A percentile compares a stretch with the other conserved stretches of the same genome.
phyloP scores from a whole-genome alignment of 768 basidiomycete genomes.

The Cystobasidium ongulense region DNA sequence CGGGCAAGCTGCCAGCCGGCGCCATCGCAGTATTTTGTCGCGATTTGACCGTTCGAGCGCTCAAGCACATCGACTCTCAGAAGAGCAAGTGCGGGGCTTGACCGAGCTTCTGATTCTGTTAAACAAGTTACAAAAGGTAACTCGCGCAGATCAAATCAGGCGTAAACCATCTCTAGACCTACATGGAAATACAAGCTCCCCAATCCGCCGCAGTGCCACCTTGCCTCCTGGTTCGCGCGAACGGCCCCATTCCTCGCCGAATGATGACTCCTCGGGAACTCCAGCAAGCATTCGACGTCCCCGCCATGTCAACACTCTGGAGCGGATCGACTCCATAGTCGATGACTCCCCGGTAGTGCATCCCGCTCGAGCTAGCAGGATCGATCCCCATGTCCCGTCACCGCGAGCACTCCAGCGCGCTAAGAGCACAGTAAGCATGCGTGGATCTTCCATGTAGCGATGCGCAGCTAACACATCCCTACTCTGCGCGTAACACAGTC shows the following conservation, averaged over 20 bases:
- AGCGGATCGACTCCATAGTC: neutral
- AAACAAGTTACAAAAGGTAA: neutral
- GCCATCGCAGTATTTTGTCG: neutral
- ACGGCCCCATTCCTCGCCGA: neutral
- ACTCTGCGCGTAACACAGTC: too few relatives aligned
- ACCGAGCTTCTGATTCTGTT: constrained; percentile 10
- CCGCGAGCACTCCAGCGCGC: constrained; percentile 6
- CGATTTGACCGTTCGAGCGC: neutral
- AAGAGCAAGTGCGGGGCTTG: constrained; percentile 12
- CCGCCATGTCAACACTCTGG: neutral
- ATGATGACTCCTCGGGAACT: neutral
- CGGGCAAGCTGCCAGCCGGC: neutral
- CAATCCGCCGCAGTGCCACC: neutral
- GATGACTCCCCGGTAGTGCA: neutral
- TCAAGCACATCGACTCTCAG: neutral
- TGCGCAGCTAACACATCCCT: too few relatives aligned
- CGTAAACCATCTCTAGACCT: neutral
- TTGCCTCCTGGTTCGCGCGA: neutral
- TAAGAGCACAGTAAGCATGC: constrained; percentile 10
- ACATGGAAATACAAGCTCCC: neutral
- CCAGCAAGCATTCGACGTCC: neutral
- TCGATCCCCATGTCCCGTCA: neutral
- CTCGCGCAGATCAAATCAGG: neutral
- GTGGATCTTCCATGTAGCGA: neutral
- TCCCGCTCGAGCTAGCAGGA: neutral